These are phyloP conservation scores for Babjeviella inositovora DNA, from an alignment of 805 yeast genomes.

Conservation along the genomic window DNA sequence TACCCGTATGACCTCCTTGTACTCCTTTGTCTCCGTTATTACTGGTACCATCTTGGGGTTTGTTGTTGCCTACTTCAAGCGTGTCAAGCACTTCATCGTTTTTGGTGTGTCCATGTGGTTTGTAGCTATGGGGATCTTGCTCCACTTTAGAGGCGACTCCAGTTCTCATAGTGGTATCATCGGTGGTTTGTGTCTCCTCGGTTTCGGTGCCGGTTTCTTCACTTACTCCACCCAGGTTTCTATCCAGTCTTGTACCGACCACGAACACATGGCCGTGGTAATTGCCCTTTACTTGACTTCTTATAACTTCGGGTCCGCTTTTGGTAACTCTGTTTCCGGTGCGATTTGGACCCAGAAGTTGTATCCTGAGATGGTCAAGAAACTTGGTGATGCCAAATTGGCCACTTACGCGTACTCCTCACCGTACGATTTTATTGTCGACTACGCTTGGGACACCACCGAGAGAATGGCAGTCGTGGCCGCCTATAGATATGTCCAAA, in stretches of 20 bases:
- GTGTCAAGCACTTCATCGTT: slow-evolving; percentile 41
- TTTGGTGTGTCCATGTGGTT: slow-evolving; percentile 46
- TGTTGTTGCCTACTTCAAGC: slow-evolving; percentile 27
- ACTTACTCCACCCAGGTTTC: slow-evolving; percentile 49
- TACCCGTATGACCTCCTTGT: slow-evolving; percentile 44
- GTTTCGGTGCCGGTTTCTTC: slow-evolving; percentile 64
- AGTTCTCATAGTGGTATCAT: slow-evolving; percentile 38
- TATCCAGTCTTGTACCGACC: slow-evolving; percentile 39
- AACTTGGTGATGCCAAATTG: slow-evolving; percentile 12
- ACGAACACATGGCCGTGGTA: slow-evolving; percentile 48
- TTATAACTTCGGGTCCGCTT: slow-evolving; percentile 46
- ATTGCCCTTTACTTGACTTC: slow-evolving; percentile 40
- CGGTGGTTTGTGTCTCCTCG: slow-evolving; percentile 47
- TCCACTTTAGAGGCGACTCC: slow-evolving; percentile 34
- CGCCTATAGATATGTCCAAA: slow-evolving; percentile 46
- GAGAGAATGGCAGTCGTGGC: slow-evolving; percentile 38
- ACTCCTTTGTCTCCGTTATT: slow-evolving; percentile 50
- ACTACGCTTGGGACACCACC: slow-evolving; percentile 46
- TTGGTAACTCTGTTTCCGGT: slow-evolving; percentile 51
- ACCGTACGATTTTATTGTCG: slow-evolving; percentile 31
- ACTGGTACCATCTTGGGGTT: slow-evolving; percentile 45
- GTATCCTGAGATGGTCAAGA: slow-evolving; percentile 21
- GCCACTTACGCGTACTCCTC: slow-evolving; percentile 26
- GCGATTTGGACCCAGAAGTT: slow-evolving; percentile 56
- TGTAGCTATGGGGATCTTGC: slow-evolving; percentile 42